Percentiles rank a stretch among this genome's conserved stretches.
Conservation (phyloP, 768 basidiomycete species). For the Amanita exitialis region DNA sequence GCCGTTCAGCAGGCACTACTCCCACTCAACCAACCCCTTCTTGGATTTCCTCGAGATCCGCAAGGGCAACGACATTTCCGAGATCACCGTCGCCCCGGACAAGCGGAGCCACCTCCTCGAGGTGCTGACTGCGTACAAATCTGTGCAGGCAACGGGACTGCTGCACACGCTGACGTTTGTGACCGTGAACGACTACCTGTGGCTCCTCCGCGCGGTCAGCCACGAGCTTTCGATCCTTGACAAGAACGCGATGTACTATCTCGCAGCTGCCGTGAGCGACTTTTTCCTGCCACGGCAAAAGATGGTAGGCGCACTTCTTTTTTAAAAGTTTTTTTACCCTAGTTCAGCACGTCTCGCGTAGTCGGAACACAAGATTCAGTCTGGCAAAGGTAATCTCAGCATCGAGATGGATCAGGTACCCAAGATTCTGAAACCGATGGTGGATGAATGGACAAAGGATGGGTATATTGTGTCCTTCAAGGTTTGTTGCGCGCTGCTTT, state of each 20-base stretch:
- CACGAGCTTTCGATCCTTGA: conserved; percentile 66
- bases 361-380: conserved; percentile 99
- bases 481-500: conserved; percentile 31
- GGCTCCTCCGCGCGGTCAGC: conserved; percentile 76
- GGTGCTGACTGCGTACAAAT: conserved; percentile 73
- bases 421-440: conserved; percentile 88
- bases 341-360: conserved; percentile 21
- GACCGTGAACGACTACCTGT: conserved; percentile 94
- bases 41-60: conserved; percentile 83
- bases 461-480: conserved; percentile 98
- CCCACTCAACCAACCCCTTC: conserved; percentile 96
- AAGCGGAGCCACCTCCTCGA: conserved; percentile 59
- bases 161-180: conserved; percentile 85
- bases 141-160: conserved; percentile 61
- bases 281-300: conserved; percentile 91
- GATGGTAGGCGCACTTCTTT: conserved; percentile 57
- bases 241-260: conserved; percentile 81
- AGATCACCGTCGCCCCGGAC: conserved; percentile 57
- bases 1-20: conserved; percentile 96
- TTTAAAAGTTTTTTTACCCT: too few species aligned
- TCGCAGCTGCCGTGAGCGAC: conserved; percentile 96
- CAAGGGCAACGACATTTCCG: conserved; percentile 21
- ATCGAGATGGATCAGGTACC: conserved; percentile 99
- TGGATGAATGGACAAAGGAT: conserved; percentile 85
- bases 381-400: conserved; percentile 83